Base-by-base conservation (phyloP, 768 basidiomycete genomes). In the Agaricus subrufescens region DNA sequence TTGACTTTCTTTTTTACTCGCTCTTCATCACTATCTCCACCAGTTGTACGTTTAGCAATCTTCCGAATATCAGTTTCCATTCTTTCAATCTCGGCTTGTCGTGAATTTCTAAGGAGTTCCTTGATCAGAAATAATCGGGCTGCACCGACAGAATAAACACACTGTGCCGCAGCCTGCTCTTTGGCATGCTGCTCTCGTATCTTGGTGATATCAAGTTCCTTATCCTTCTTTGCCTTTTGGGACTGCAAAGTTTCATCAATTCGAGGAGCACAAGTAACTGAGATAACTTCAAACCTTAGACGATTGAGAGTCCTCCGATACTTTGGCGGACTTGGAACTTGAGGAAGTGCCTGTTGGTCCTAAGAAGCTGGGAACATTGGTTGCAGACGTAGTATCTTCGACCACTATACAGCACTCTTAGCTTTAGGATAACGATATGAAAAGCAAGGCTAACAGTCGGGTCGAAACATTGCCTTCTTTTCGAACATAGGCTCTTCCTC, bases 1-100 rank as follows among this genome's bases (percentile, higher is more conserved):
- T 84, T 86, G 52, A 72, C 68, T 54, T 84, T 84, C 61, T 75
- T 82, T 59, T 65, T 78, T 15, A 80, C 66, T 14, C 69, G 77
- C 44, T 91, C 87, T 31, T 87, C 88, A 62, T 88, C 88, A 43
- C 81, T 85, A 26, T 77, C 78, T 12, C 75, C 74, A 1, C 76
- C 82, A 27, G 76, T 80, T 8, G 79, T 81, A 43, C 77, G 79
- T 58, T 85, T 83, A 29, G 83, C 76, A 6, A 96, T 81, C 59
- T 82, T 87, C 26, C 91, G 86, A 54, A 98, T 89, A 45, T 93
- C 89, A 6, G 83, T 84, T 69, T 98, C 92, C 85, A 98, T 91
- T 63, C 81, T 86, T 62, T 85, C 86, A 50, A 97, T 91, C 67
- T 94, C 86, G 6, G 83, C 75, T 64, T 86, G 82, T 23, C 89